Base-by-base conservation (phyloP, 2,329 filamentous ascomycete species). In the Beauveria australis region DNA sequence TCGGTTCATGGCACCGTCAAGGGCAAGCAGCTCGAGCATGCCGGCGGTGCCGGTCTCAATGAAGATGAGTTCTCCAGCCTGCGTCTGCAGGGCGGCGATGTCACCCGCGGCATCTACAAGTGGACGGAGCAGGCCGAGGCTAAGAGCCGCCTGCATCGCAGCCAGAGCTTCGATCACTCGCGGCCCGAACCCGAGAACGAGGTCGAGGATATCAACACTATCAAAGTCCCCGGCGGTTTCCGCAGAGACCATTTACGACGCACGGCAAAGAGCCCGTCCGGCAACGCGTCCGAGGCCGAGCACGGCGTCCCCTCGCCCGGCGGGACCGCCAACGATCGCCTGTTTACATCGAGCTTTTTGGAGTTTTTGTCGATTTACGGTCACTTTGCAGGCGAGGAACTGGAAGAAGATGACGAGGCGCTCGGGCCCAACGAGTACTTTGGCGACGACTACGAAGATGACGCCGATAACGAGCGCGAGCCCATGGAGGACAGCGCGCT, bases 281-380 rank as follows among this genome's bases (percentile, higher is more conserved):
- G 71, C 8, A 67, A 73, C 60, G 71, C 63, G 3, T 67, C 72
- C 26, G 64, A 70, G 24, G 70, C 65, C 30, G 75, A 72, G 63
- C 73, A 69, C 56, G 73, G 67, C 57, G 66, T 66, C 63, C 68
- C 64, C 70, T 73, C 73, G 71, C 67, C 75, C 14, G 63, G 62
- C 16, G 64, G 64, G 0, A 18, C 69, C 68, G 70, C 70, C 69
- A 67, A 71, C 64, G 68, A 63, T 64, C 84, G 85, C 63, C 79
- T 96, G 37, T 86, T 96, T 62, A 97, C 94, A 0, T 92, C 83
- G 66, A 99, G 89, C 74, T 99, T 99, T 71, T 83, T 99, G 62
- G 95, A 99, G 72, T 99, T 99, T 68, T 73, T 99, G 55, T 92
- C 91, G 8, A 82, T 99, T 33, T 99, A 97, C 68, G 94, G 94